Conservation (phyloP, 2,329 filamentous ascomycete genomes). For the Trichoderma brevicompactum region DNA sequence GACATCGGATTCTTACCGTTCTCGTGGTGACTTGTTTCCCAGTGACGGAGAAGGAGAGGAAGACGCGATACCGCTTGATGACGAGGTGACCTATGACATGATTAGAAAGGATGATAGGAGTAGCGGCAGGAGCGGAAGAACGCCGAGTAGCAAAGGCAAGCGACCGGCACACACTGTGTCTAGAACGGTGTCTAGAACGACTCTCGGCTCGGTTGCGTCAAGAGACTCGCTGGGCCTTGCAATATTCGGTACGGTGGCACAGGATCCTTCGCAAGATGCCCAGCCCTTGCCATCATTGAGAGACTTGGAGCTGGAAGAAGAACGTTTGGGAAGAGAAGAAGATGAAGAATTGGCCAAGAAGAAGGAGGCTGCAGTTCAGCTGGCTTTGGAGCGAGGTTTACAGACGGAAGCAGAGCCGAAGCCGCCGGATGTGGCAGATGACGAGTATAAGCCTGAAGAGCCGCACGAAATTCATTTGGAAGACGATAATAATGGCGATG, state of each 20-base stretch:
- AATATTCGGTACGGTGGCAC: slow-evolving; percentile 38
- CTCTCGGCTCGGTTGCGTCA: slow-evolving; percentile 52
- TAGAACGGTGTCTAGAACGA: slow-evolving; percentile 63
- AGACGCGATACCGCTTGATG: slow-evolving; percentile 89
- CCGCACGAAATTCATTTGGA: slow-evolving; percentile 25
- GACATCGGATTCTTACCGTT: slow-evolving; percentile 84
- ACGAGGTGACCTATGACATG: slow-evolving; percentile 86
- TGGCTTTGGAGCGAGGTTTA: slow-evolving; percentile 57
- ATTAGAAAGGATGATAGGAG: slow-evolving; percentile 76
- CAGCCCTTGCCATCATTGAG: slow-evolving; percentile 52
- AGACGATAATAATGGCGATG: neutral
- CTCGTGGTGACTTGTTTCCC: slow-evolving; percentile 85
- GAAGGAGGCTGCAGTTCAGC: slow-evolving; percentile 55
- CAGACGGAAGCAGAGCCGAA: slow-evolving; percentile 35
- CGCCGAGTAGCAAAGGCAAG: slow-evolving; percentile 64
- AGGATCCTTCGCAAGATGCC: slow-evolving; percentile 45
- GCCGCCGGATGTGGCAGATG: slow-evolving; percentile 38
- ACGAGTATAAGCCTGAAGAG: slow-evolving; percentile 35
- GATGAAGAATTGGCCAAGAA: slow-evolving; percentile 58
- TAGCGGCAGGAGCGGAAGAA: slow-evolving; percentile 61
- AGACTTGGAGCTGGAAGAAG: slow-evolving; percentile 59
- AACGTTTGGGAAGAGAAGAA: slow-evolving; percentile 55
- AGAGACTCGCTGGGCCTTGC: slow-evolving; percentile 39
- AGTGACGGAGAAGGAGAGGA: slow-evolving; percentile 86
- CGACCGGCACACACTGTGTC: slow-evolving; percentile 47